These are phyloP conservation scores for Hanseniaspora uvarum DNA, from an alignment of 1,139 yeast species.

Conservation along the genomic window DNA sequence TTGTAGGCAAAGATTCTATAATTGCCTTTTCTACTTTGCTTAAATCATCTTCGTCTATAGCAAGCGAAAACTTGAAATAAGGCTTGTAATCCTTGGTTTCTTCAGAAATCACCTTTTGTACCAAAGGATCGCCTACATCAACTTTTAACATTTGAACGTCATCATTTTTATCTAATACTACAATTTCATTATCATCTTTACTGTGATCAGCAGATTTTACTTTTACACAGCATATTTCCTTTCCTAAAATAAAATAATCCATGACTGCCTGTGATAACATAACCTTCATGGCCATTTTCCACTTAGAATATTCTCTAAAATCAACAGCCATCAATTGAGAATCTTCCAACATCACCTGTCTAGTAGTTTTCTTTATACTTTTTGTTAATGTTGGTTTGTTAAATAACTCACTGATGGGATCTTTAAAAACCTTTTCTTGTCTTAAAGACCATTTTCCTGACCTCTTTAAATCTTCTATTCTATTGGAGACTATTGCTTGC, in stretches of 20 bases:
- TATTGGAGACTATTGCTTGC: constrained; percentile 78
- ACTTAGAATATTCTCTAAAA: constrained; percentile 59
- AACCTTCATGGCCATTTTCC: constrained; percentile 59
- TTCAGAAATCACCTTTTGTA: constrained; percentile 11
- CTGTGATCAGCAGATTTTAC: constrained; percentile 20
- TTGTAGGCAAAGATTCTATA: constrained; percentile 28
- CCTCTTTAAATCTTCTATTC: constrained; percentile 84
- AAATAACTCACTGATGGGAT: constrained; percentile 45
- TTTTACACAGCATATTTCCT: constrained; percentile 48
- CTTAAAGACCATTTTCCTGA: constrained; percentile 85
- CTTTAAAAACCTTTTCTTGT: constrained; percentile 63
- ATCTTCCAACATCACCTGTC: constrained; percentile 64
- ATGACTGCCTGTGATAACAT: constrained; percentile 58
- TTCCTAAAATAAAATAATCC: constrained; percentile 74
- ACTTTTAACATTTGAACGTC: constrained; percentile 17
- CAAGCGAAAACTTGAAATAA: constrained; percentile 12
- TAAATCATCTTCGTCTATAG: constrained; percentile 17
- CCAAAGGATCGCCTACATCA: not conserved
- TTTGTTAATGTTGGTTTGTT: constrained; percentile 29
- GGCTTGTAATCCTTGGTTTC: constrained; percentile 12
- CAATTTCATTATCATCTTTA: constrained; percentile 2
- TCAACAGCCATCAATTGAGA: constrained; percentile 79
- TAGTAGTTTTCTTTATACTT: constrained; percentile 32
- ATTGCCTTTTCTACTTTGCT: constrained; percentile 28
- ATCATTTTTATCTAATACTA: constrained; percentile 19